Evolutionary conservation across 2,329 filamentous ascomycete genomes (phyloP).

Genomic region (Seiridium unicorne): DNA sequence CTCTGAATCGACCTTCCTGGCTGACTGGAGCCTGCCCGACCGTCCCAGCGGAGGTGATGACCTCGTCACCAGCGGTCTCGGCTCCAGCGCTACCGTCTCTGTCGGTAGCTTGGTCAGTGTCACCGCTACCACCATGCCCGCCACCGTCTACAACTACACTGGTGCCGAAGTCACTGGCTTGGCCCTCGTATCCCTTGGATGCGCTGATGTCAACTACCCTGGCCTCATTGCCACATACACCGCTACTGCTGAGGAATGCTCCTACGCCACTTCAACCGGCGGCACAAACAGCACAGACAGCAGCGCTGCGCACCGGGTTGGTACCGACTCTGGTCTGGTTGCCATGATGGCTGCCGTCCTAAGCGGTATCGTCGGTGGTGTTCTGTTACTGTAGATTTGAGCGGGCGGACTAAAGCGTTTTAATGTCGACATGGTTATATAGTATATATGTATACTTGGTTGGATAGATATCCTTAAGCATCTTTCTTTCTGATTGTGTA

Average conservation of each 20-base stretch:
- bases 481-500: too few species aligned
- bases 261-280: conserved; percentile 13
- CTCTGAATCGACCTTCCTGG: conserved; percentile 61
- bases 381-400: neutral
- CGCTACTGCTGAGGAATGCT: conserved; percentile 12
- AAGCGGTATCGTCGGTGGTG: neutral
- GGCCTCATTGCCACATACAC: conserved; percentile 15
- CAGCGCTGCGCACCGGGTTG: neutral
- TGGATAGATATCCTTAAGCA: too few species aligned
- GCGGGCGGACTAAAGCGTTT: neutral
- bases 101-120: conserved; percentile 66
- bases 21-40: conserved; percentile 66
- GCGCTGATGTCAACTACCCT: conserved; percentile 10
- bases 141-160: conserved; percentile 34
- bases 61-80: conserved; percentile 72
- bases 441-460: neutral
- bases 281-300: conserved; percentile 10
- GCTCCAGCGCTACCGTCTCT: conserved; percentile 46
- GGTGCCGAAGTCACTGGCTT: conserved; percentile 41
- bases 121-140: conserved; percentile 53
- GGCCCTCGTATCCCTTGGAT: conserved; percentile 31
- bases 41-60: conserved; percentile 60
- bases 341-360: conserved; percentile 1
- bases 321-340: neutral
- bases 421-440: neutral